Percentiles rank a stretch among this genome's conserved stretches.
Conservation (phyloP, 495 filamentous ascomycete genomes). For the Haplographium delicatum region DNA sequence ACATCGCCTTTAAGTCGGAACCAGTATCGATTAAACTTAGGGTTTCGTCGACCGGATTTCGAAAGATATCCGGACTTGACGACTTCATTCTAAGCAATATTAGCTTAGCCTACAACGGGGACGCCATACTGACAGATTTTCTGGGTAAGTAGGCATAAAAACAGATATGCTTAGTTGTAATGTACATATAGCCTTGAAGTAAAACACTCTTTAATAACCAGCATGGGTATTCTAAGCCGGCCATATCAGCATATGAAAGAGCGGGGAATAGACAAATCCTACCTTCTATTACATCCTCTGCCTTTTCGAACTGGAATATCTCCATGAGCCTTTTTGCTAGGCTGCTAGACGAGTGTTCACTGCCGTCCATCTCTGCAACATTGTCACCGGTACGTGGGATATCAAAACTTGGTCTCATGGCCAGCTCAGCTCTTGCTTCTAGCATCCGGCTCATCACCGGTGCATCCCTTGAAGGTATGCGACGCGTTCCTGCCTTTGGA, state of each 20-base stretch:
- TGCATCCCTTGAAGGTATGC: slow-evolving; percentile 34
- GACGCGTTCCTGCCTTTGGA: slow-evolving; percentile 4
- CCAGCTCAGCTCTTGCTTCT: slow-evolving; percentile 68
- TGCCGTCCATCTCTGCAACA: slow-evolving; percentile 26
- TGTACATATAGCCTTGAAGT: slow-evolving; percentile 94
- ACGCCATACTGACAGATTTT: slow-evolving; percentile 58
- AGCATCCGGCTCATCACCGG: slow-evolving; percentile 80
- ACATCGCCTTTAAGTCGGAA: slow-evolving; percentile 95
- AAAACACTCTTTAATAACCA: slow-evolving; percentile 90
- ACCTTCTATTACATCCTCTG: slow-evolving; percentile 83
- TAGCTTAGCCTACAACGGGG: slow-evolving; percentile 20
- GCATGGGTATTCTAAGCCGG: slow-evolving; percentile 84
- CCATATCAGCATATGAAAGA: slow-evolving; percentile 11
- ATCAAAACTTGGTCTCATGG: slow-evolving; percentile 46
- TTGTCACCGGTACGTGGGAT: slow-evolving; percentile 36
- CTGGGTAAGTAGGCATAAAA: slow-evolving; percentile 96
- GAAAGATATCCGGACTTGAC: slow-evolving; percentile 84
- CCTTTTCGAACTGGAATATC: slow-evolving; percentile 79
- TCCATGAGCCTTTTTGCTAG: slow-evolving; percentile 72
- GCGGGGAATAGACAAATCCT: slow-evolving; percentile 9
- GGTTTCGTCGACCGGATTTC: slow-evolving; percentile 86
- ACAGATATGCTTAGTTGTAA: slow-evolving; percentile 87
- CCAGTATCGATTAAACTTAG: slow-evolving; percentile 91
- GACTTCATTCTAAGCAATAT: slow-evolving; percentile 53
- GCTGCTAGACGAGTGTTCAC: slow-evolving; percentile 35